Evolutionary conservation across 495 filamentous ascomycete species (phyloP).

Genomic region (Aspergillus bridgeri): DNA sequence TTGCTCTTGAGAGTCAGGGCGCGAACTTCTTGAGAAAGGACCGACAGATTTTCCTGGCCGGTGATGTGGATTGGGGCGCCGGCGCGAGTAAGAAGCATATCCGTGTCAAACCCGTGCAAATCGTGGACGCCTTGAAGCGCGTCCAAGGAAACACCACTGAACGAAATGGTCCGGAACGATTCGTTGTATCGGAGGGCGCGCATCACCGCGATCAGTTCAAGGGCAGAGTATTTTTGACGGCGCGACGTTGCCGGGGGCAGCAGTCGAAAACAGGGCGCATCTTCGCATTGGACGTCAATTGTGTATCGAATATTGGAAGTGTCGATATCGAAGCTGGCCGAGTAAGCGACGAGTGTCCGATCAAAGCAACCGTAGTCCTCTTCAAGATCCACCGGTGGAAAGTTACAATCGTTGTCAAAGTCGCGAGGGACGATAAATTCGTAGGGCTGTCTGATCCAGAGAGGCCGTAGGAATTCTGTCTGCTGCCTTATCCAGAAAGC

Average conservation of each 20-base stretch:
- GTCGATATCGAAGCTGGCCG: slow-evolving; percentile 70
- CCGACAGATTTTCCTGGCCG: slow-evolving; percentile 55
- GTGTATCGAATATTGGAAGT: slow-evolving; percentile 73
- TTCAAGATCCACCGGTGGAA: slow-evolving; percentile 57
- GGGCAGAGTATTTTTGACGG: slow-evolving; percentile 57
- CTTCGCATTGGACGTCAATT: slow-evolving; percentile 71
- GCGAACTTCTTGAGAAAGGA: slow-evolving; percentile 71
- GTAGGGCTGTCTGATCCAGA: slow-evolving; percentile 73
- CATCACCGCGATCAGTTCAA: slow-evolving; percentile 83
- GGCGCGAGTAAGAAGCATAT: slow-evolving; percentile 55
- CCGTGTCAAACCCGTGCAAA: slow-evolving; percentile 58
- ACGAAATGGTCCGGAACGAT: slow-evolving; percentile 81
- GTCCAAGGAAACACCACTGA: slow-evolving; percentile 70
- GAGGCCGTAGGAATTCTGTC: slow-evolving; percentile 75
- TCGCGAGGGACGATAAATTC: slow-evolving; percentile 59
- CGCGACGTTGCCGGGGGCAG: slow-evolving; percentile 58
- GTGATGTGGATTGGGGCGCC: slow-evolving; percentile 55
- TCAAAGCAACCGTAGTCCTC: slow-evolving; percentile 80
- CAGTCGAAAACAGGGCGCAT: slow-evolving; percentile 81
- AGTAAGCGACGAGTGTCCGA: slow-evolving; percentile 82
- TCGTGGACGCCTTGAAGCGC: slow-evolving; percentile 60
- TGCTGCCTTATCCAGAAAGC: slow-evolving; percentile 68
- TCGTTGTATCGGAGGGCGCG: slow-evolving; percentile 90
- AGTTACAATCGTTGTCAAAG: slow-evolving; percentile 57
- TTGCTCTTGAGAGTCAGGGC: slow-evolving; percentile 68